A percentile compares a stretch with the other conserved stretches of the same genome.
These are phyloP conservation scores for Paxillus ammoniavirescens DNA, from an alignment of 768 basidiomycete genomes.

Conservation along the genomic window DNA sequence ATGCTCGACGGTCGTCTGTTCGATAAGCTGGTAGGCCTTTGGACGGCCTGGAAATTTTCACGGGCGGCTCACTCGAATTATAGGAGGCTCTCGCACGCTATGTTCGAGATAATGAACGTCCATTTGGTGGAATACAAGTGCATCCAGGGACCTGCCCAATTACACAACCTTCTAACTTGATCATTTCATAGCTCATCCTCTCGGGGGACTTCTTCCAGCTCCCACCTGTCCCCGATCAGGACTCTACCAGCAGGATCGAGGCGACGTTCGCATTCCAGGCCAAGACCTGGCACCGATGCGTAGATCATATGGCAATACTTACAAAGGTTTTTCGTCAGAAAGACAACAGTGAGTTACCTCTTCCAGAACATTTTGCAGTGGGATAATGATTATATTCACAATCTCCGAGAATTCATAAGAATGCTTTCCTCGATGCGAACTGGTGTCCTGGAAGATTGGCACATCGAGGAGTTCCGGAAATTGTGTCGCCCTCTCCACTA, in stretches of 20 bases:
- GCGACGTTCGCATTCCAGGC: constrained; percentile 69
- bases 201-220: constrained; percentile 84
- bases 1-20: constrained; percentile 74
- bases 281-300: constrained; percentile 53
- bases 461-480: constrained; percentile 64
- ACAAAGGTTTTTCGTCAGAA: constrained; percentile 74
- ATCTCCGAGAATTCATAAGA: constrained; percentile 71
- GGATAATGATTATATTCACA: not conserved
- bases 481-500: constrained; percentile 55
- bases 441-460: constrained; percentile 62
- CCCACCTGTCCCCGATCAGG: constrained; percentile 59
- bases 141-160: not conserved
- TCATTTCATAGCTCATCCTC: constrained; percentile 53
- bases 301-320: constrained; percentile 44
- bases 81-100: constrained; percentile 39
- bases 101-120: constrained; percentile 41
- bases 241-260: constrained; percentile 49
- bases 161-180: constrained; percentile 3
- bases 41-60: constrained; percentile 30
- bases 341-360: constrained; percentile 42
- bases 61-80: not conserved
- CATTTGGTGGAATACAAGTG: constrained; percentile 73
- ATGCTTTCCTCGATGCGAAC: constrained; percentile 99
- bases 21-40: constrained; percentile 60
- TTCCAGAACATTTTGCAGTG: not conserved